phyloP scores from a whole-genome alignment of 1,284 basidiomycete species.

The Fomitopsis pinicola region DNA sequence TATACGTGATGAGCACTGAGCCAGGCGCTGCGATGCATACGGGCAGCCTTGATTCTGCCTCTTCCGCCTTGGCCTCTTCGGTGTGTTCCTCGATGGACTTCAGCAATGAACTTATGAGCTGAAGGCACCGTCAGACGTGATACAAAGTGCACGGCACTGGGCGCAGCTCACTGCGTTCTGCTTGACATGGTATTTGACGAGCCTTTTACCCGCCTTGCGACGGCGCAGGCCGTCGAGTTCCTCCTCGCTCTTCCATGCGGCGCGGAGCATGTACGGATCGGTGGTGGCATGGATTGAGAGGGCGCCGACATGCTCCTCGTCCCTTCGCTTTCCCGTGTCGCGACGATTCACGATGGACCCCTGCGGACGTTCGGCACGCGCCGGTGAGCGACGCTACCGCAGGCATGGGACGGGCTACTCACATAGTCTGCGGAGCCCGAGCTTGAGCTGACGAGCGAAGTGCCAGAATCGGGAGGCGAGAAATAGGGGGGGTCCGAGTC shows the following conservation, averaged over 20 bases:
- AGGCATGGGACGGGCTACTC: background rate
- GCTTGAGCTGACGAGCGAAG: background rate
- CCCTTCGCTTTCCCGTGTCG: slow-evolving; percentile 20
- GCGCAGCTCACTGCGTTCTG: slow-evolving; percentile 72
- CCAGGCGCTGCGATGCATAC: slow-evolving; percentile 31
- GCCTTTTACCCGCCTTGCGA: slow-evolving; percentile 53
- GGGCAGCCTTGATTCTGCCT: slow-evolving; percentile 58
- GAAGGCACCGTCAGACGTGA: background rate
- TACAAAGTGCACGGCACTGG: background rate
- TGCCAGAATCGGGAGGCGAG: background rate
- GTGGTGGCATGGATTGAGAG: slow-evolving; percentile 2
- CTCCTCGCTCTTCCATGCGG: slow-evolving; percentile 52
- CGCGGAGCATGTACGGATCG: slow-evolving; percentile 62
- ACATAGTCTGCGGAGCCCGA: background rate
- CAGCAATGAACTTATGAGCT: slow-evolving; percentile 81
- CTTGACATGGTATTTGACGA: slow-evolving; percentile 71
- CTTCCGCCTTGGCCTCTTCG: slow-evolving; percentile 62
- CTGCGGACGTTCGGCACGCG: background rate
- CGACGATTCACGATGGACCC: slow-evolving; percentile 17
- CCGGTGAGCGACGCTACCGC: background rate
- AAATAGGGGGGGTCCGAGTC: background rate
- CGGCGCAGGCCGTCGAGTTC: slow-evolving; percentile 58
- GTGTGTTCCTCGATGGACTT: slow-evolving; percentile 89
- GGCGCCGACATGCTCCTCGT: slow-evolving; percentile 22
- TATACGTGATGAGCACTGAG: background rate